Conservation (phyloP, 176 grass and related monocot species). For the Cocos nucifera region DNA sequence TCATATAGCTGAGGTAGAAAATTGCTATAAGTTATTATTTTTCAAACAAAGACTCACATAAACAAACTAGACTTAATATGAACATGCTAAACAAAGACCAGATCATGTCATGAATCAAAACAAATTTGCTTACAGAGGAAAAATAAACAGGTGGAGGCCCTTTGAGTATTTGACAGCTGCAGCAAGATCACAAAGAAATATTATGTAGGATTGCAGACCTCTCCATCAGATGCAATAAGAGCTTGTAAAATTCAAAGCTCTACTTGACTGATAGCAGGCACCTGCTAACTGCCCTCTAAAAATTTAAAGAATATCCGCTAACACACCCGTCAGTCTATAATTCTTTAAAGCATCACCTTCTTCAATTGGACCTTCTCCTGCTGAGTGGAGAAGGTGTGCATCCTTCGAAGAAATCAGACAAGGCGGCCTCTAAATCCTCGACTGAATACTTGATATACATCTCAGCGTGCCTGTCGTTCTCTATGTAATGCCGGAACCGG, state of each 20-base stretch:
- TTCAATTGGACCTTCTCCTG: conserved; percentile 48
- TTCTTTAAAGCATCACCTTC: conserved; percentile 10
- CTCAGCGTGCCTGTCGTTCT: conserved; percentile 69
- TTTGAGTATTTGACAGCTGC: conserved; percentile 14
- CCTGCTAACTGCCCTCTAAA: conserved; percentile 16
- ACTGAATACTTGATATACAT: conserved; percentile 86
- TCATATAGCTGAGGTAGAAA: not conserved
- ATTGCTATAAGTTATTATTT: not conserved
- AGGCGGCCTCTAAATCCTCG: conserved; percentile 67
- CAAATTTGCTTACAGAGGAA: conserved; percentile 23
- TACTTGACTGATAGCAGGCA: not conserved
- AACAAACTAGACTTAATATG: conserved; percentile 34
- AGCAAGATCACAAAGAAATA: conserved; percentile 38
- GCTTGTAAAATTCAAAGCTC: conserved; percentile 9
- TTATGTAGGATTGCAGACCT: conserved; percentile 25
- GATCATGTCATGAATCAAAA: conserved; percentile 23
- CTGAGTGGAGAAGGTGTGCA: conserved; percentile 28
- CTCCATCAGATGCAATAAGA: conserved; percentile 39
- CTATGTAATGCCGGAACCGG: conserved; percentile 75
- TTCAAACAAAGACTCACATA: not conserved
- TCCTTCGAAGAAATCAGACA: conserved; percentile 71
- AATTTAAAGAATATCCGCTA: conserved; percentile 37
- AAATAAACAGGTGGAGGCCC: conserved; percentile 14
- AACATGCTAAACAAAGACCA: conserved; percentile 33
- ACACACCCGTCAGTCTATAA: not conserved